Evolutionary conservation across 2,329 filamentous ascomycete genomes (phyloP).

Genomic region (Atkinsonella hypoxylon): DNA sequence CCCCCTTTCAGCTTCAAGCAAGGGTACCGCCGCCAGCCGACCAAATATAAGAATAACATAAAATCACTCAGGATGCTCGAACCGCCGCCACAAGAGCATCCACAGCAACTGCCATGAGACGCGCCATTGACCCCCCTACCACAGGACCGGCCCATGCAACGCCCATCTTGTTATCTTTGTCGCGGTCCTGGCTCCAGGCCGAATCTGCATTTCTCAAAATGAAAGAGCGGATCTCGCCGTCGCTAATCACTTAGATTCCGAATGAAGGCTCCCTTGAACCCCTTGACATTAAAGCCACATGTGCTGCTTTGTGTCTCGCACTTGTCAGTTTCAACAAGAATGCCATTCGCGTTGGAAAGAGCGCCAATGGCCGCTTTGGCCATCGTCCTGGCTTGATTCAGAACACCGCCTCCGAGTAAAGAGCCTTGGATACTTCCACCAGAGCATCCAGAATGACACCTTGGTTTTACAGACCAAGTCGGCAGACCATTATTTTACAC

Average conservation of each 20-base stretch:
- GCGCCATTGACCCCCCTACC: constrained; percentile 35
- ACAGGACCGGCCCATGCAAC: constrained; percentile 55
- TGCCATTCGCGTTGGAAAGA: constrained; percentile 31
- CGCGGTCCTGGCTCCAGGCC: constrained; percentile 50
- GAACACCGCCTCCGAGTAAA: constrained; percentile 22
- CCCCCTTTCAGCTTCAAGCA: too few relatives aligned
- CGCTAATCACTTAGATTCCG: constrained; percentile 46
- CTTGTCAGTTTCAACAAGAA: constrained; percentile 29
- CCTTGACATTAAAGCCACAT: constrained; percentile 38
- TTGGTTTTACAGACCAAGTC: constrained; percentile 44
- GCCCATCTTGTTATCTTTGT: constrained; percentile 39
- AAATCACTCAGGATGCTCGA: constrained; percentile 19
- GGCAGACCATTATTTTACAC: constrained; percentile 42
- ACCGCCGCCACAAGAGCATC: constrained; percentile 54
- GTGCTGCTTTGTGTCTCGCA: constrained; percentile 21
- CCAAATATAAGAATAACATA: background rate
- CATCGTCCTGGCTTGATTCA: constrained; percentile 33
- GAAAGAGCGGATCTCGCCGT: constrained; percentile 37
- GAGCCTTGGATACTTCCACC: constrained; percentile 36
- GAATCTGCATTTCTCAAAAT: constrained; percentile 50
- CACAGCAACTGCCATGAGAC: constrained; percentile 51
- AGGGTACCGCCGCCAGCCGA: background rate
- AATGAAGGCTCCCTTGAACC: constrained; percentile 64
- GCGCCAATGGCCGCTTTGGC: constrained; percentile 38
- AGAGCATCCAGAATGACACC: constrained; percentile 43